phyloP scores from a whole-genome alignment of 1,139 yeast species.

The Chernovozyma aurita region DNA sequence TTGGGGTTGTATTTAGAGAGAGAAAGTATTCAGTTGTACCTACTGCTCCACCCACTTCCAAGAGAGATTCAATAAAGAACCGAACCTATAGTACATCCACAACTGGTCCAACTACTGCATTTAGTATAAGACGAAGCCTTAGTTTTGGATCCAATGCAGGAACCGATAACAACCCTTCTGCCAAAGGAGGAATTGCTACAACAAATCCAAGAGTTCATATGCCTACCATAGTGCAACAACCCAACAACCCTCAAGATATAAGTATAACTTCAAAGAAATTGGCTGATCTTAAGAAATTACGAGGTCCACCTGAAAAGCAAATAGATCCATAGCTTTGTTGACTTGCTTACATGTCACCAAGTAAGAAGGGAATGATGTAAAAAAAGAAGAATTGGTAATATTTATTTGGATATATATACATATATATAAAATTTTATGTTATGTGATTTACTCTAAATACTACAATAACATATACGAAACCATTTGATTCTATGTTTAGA shows the following conservation, averaged over 20 bases:
- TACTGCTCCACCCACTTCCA: constrained; percentile 53
- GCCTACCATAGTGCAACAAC: background rate
- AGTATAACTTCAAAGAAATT: constrained; percentile 1
- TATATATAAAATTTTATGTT: too few species aligned
- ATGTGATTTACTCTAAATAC: too few species aligned
- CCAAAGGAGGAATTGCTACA: background rate
- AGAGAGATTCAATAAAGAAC: background rate
- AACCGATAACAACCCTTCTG: background rate
- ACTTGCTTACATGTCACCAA: too few species aligned
- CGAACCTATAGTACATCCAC: constrained; percentile 4
- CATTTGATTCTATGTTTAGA: too few species aligned
- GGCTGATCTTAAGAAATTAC: constrained; percentile 2
- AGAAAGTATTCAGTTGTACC: constrained; percentile 70
- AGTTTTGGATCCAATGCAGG: constrained; percentile 11
- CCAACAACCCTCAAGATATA: background rate
- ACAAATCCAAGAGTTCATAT: background rate
- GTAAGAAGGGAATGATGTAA: too few species aligned
- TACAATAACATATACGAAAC: too few species aligned
- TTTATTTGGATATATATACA: too few species aligned
- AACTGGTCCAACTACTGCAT: constrained; percentile 6
- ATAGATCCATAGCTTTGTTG: too few species aligned
- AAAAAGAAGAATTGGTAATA: too few species aligned
- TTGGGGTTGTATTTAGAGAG: constrained; percentile 62
- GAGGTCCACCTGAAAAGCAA: background rate
- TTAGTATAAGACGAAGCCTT: constrained; percentile 17